Percentiles rank a stretch among this genome's conserved stretches.
Conservation (phyloP, 768 basidiomycete genomes). For the Leccinellum luteum region DNA sequence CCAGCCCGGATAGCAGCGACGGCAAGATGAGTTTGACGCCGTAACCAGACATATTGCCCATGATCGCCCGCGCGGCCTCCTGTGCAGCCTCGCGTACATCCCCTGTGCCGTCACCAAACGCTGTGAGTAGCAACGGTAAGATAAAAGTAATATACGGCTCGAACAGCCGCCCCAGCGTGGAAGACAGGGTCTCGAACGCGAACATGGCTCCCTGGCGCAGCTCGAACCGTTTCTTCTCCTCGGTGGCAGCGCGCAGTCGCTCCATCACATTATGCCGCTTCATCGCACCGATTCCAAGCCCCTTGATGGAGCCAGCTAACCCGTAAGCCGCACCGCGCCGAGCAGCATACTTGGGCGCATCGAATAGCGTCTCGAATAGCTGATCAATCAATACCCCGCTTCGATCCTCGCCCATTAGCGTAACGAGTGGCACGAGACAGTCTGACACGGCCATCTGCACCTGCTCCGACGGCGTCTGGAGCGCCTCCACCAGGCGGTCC, state of each 20-base stretch:
- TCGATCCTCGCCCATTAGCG: constrained; percentile 50
- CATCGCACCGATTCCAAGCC: constrained; percentile 82
- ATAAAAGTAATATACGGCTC: constrained; percentile 89
- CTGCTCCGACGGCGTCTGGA: constrained; percentile 93
- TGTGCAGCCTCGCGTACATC: constrained; percentile 94
- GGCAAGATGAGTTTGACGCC: constrained; percentile 96
- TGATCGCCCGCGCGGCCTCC: constrained; percentile 90
- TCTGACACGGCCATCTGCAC: constrained; percentile 97
- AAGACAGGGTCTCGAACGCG: constrained; percentile 88
- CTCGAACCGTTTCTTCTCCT: constrained; percentile 88
- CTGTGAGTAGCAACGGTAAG: constrained; percentile 75
- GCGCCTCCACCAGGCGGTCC: constrained; percentile 79
- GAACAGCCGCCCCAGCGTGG: constrained; percentile 82
- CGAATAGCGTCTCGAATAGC: constrained; percentile 74
- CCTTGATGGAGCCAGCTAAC: constrained; percentile 87
- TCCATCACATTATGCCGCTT: constrained; percentile 80
- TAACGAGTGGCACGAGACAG: constrained; percentile 85
- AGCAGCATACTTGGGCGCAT: constrained; percentile 81
- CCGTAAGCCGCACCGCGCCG: constrained; percentile 99
- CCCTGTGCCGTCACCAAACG: constrained; percentile 81
- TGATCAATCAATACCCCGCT: constrained; percentile 61
- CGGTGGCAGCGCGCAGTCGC: constrained; percentile 69
- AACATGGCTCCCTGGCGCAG: constrained; percentile 93
- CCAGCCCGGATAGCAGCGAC: constrained; percentile 81
- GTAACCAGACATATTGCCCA: constrained; percentile 92